Evolutionary conservation across 163 green algal species (phyloP).

Genomic region (Trebouxia gelatinosa): DNA sequence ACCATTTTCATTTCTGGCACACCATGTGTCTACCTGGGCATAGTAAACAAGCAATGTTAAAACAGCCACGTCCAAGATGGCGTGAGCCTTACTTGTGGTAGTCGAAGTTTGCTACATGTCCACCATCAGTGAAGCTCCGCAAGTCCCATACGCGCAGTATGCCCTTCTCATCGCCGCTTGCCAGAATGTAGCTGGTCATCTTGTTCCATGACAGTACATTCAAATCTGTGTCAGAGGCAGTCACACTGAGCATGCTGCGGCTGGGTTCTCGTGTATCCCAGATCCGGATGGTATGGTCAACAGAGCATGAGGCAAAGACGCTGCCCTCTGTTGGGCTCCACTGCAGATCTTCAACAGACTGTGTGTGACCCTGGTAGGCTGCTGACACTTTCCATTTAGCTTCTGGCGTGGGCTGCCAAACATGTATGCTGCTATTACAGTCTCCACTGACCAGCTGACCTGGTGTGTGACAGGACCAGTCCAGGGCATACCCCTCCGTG

Average conservation of each 20-base stretch:
- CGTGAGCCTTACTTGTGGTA: constrained; percentile 72
- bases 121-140: constrained; percentile 63
- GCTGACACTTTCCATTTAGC: constrained; percentile 67
- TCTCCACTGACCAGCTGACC: constrained; percentile 86
- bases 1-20: too few species aligned
- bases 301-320: constrained; percentile 68
- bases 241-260: constrained; percentile 64
- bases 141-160: constrained; percentile 94
- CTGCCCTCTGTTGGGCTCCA: constrained; percentile 91
- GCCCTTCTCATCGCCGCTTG: constrained; percentile 88
- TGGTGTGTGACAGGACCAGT: constrained; percentile 80
- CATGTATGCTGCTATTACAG: constrained; percentile 52
- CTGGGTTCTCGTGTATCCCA: constrained; percentile 84
- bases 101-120: constrained; percentile 81
- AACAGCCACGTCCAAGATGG: too few species aligned
- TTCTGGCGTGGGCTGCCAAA: constrained; percentile 83
- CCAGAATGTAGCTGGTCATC: constrained; percentile 91
- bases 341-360: constrained; percentile 93
- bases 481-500: constrained; percentile 92
- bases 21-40: not conserved
- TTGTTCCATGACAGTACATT: constrained; percentile 98
- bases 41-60: too few species aligned
- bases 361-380: constrained; percentile 70
- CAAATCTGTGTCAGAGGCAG: constrained; percentile 83
- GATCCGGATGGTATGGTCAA: constrained; percentile 73